A percentile compares a stretch with the other conserved stretches of the same genome.
Conservation (phyloP, 2,329 filamentous ascomycete genomes). For the Fusarium lateritium region DNA sequence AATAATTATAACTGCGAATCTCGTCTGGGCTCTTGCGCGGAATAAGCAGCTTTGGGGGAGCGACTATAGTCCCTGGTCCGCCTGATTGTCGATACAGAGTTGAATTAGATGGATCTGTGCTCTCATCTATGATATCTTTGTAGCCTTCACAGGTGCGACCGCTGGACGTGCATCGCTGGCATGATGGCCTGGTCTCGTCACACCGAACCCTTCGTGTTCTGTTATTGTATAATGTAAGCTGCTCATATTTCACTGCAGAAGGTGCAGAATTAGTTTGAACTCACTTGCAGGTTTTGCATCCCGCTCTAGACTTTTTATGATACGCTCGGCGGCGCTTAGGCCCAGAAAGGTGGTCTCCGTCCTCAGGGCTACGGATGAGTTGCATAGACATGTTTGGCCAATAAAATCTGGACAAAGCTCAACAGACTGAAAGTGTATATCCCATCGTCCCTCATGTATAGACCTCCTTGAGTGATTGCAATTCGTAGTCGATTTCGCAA, state of each 20-base stretch:
- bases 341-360: constrained; percentile 14
- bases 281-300: constrained; percentile 12
- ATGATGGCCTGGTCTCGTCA: constrained; percentile 1
- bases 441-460: too few species aligned
- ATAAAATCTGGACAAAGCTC: too few species aligned
- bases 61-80: neutral
- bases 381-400: too few species aligned
- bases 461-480: too few species aligned
- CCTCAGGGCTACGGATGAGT: neutral
- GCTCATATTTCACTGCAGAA: neutral
- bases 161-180: constrained; percentile 4
- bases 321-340: constrained; percentile 1
- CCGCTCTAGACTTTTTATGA: constrained; percentile 9
- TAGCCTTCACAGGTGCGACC: constrained; percentile 3
- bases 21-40: constrained; percentile 6
- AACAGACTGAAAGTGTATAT: too few species aligned
- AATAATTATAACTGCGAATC: constrained; percentile 14
- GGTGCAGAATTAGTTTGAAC: neutral
- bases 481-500: too few species aligned
- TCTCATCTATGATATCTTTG: neutral
- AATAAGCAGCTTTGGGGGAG: constrained; percentile 4
- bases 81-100: neutral
- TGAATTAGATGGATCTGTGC: neutral
- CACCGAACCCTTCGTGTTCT: constrained; percentile 1
- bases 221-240: neutral